Conservation (phyloP, 495 filamentous ascomycete species). For the Evansstolkia leycettana region DNA sequence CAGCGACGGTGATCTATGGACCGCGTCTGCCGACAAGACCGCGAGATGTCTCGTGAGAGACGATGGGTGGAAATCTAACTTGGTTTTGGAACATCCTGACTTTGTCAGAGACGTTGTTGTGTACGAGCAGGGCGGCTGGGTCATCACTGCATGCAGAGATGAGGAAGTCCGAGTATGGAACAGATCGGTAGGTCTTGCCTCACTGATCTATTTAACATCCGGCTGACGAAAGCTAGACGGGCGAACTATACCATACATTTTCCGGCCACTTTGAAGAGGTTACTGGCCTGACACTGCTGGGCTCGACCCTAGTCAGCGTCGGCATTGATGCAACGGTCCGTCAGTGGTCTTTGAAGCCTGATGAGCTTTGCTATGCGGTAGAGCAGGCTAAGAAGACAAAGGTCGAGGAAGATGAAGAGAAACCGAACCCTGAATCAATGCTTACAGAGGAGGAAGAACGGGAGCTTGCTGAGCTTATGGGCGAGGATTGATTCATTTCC, state of each 20-base stretch:
- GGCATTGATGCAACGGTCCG: constrained; percentile 82
- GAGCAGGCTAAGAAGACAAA: constrained; percentile 43
- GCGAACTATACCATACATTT: constrained; percentile 63
- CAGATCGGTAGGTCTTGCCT: constrained; percentile 31
- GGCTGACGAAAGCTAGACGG: constrained; percentile 34
- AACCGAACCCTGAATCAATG: constrained; percentile 28
- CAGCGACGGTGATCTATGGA: constrained; percentile 71
- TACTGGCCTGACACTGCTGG: constrained; percentile 59
- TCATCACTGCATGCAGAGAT: constrained; percentile 82
- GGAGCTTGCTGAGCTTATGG: constrained; percentile 82
- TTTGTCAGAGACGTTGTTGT: constrained; percentile 76
- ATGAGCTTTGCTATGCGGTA: constrained; percentile 50
- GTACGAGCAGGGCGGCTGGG: constrained; percentile 59
- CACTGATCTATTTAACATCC: neutral
- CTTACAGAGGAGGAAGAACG: constrained; percentile 75
- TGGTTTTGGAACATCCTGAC: constrained; percentile 67
- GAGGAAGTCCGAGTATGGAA: constrained; percentile 92
- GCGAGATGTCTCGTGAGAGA: constrained; percentile 59
- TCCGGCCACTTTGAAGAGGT: constrained; percentile 89
- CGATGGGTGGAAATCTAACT: constrained; percentile 54
- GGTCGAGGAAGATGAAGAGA: constrained; percentile 34
- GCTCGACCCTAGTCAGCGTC: constrained; percentile 56
- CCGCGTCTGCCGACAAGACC: constrained; percentile 76
- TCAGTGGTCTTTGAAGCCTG: constrained; percentile 58
- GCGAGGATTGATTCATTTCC: no score